Evolutionary conservation across 768 basidiomycete species (phyloP).

Genomic region (Kwoniella pini): DNA sequence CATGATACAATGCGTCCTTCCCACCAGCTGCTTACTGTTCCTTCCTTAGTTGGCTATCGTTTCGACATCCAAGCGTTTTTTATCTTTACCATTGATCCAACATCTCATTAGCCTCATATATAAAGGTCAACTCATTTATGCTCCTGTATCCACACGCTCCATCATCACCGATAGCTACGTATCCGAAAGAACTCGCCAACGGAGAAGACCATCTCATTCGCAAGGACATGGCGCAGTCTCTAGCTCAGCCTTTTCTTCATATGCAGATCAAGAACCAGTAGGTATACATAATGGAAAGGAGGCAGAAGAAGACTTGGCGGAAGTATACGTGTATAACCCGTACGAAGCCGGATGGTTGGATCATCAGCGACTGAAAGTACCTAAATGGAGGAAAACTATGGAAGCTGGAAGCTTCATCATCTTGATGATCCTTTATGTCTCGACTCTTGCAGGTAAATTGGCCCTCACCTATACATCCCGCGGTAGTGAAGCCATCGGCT

Average conservation of each 20-base stretch:
- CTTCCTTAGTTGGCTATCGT: conserved; percentile 76
- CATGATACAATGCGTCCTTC: too few relatives aligned
- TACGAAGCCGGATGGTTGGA: conserved; percentile 61
- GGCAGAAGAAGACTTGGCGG: conserved; percentile 24
- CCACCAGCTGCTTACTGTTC: not conserved
- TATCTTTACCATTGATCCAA: conserved; percentile 80
- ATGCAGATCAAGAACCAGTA: conserved; percentile 3
- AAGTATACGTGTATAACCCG: conserved; percentile 53
- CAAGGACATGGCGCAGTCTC: conserved; percentile 8
- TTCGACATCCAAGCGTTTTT: conserved; percentile 77
- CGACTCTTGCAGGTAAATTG: conserved; percentile 73
- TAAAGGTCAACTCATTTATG: conserved; percentile 59
- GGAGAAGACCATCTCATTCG: conserved; percentile 62
- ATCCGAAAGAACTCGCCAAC: conserved; percentile 61
- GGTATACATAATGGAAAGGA: not conserved
- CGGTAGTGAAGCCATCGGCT: too few relatives aligned
- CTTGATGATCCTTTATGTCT: conserved; percentile 68
- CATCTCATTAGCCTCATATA: conserved; percentile 85
- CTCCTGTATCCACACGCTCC: conserved; percentile 62
- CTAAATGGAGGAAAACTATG: conserved; percentile 60
- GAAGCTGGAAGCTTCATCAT: conserved; percentile 76
- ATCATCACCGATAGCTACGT: conserved; percentile 88
- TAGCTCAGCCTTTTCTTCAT: not conserved
- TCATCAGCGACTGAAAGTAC: conserved; percentile 82
- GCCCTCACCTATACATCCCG: too few relatives aligned